Percentiles rank a stretch among this genome's conserved stretches.
Conservation (phyloP, 2,329 filamentous ascomycete genomes). For the Paecilomyces sp. region DNA sequence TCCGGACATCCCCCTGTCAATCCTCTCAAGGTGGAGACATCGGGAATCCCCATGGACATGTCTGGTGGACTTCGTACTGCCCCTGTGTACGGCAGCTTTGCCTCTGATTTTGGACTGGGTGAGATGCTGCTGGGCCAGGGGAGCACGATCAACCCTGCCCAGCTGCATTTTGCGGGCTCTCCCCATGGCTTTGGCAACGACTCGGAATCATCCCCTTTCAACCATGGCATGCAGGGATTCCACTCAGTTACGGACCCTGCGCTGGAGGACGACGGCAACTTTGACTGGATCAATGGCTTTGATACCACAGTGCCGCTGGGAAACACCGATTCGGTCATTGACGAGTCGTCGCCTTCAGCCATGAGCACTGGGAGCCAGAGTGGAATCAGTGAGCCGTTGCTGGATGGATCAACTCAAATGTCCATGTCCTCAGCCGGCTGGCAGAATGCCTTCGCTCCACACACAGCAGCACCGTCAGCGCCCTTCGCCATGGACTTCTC, state of each 20-base stretch:
- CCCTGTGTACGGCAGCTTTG: slow-evolving; percentile 61
- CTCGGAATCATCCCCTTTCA: slow-evolving; percentile 34
- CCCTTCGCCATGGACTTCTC: slow-evolving; percentile 70
- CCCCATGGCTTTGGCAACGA: slow-evolving; percentile 47
- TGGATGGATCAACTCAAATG: slow-evolving; percentile 65
- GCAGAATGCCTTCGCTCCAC: slow-evolving; percentile 62
- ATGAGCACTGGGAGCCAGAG: slow-evolving; percentile 93
- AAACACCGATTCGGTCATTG: slow-evolving; percentile 68
- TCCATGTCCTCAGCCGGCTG: slow-evolving; percentile 53
- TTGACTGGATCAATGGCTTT: slow-evolving; percentile 80
- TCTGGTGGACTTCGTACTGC: slow-evolving; percentile 69
- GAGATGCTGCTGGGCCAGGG: slow-evolving; percentile 60
- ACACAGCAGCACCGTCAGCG: slow-evolving; percentile 57
- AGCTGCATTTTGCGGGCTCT: slow-evolving; percentile 77
- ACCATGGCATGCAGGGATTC: slow-evolving; percentile 46
- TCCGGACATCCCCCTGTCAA: slow-evolving; percentile 47
- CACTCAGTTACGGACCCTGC: slow-evolving; percentile 48
- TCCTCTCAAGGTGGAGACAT: slow-evolving; percentile 77
- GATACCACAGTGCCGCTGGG: slow-evolving; percentile 68
- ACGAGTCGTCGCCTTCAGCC: slow-evolving; percentile 89
- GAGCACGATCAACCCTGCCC: slow-evolving; percentile 55
- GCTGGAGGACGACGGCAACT: slow-evolving; percentile 62
- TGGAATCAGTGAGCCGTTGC: slow-evolving; percentile 70
- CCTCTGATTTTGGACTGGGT: slow-evolving; percentile 63
- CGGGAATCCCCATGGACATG: slow-evolving; percentile 60